Base-by-base conservation (phyloP, 306 rosid species). In the Abrus precatorius region DNA sequence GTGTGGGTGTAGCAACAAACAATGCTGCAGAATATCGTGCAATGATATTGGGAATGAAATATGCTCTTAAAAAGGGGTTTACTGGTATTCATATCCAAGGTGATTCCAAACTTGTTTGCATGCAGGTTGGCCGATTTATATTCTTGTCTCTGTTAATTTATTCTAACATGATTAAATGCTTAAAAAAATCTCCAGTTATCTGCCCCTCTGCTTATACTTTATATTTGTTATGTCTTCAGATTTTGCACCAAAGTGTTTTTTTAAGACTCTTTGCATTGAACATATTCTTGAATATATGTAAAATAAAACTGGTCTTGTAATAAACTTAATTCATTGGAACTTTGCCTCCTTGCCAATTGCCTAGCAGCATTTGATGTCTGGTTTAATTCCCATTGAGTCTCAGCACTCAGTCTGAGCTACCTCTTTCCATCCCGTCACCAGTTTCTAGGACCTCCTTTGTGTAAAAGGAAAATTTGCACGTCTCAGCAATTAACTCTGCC, bases 1-100 rank as follows among this genome's bases (percentile, higher is more conserved):
- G 99, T 65, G 53, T 86, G 73, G 98, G 99, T 48, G 33, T 80
- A 64, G 92, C 92, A 80, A 95, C 99, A 69, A 64, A 69, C 84
- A 95, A 95, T 84, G 94, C 82, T 89, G 99, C 99, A 59, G 99
- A 95, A 85, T 95, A 95, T 86, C 93, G 97, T 71, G 99, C 93
- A 60, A 27, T 93, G 87, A 89, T 93, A 80, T 84, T 95, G 69
- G 99, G 99, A 69, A 80, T 95, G 89, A 95, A 68, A 87, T 89
- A 76, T 91, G 99, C 99, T 53, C 90, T 93, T 61, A 77, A 85
- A 73, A 95, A 86, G 83, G 99, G 99, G 27, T 95, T 88, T 84
- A 87, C 85, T 56, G 83, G 65, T 70, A 92, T 95, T 68, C 76
- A 36, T 49, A 83, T 87, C 84, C 86, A 80, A 70, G 99, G 99